phyloP scores from a whole-genome alignment of 768 basidiomycete genomes.

The Pisolithus sp. region DNA sequence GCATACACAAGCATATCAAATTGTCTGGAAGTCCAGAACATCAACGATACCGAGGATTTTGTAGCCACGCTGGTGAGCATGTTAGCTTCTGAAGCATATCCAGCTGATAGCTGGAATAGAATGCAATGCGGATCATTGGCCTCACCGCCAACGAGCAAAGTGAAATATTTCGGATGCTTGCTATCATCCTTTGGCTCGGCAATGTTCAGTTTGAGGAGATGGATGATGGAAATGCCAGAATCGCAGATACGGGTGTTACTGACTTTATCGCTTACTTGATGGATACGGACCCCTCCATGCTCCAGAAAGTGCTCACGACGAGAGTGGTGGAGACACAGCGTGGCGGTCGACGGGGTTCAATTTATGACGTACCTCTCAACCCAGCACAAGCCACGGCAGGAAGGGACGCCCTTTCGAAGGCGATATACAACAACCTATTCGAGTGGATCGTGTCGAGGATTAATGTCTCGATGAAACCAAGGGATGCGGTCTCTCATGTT shows the following conservation, averaged over 20 bases:
- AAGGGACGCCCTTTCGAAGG: slow-evolving; percentile 89
- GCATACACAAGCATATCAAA: slow-evolving; percentile 89
- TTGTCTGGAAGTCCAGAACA: slow-evolving; percentile 85
- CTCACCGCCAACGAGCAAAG: slow-evolving; percentile 78
- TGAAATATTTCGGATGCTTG: slow-evolving; percentile 91
- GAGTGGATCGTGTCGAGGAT: slow-evolving; percentile 98
- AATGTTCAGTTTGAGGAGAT: slow-evolving; percentile 87
- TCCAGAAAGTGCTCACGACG: slow-evolving; percentile 83
- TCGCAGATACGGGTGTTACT: slow-evolving; percentile 81
- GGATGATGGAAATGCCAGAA: slow-evolving; percentile 81
- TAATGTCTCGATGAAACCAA: slow-evolving; percentile 94
- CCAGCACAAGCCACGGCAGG: slow-evolving; percentile 85
- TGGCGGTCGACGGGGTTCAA: slow-evolving; percentile 86
- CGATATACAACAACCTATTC: slow-evolving; percentile 96
- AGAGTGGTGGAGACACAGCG: slow-evolving; percentile 89
- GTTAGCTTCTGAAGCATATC: background rate
- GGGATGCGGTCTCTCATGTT: slow-evolving; percentile 63
- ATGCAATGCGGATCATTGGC: slow-evolving; percentile 92
- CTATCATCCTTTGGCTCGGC: slow-evolving; percentile 90
- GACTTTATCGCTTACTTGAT: slow-evolving; percentile 95
- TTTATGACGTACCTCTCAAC: slow-evolving; percentile 96
- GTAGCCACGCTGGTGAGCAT: slow-evolving; percentile 74
- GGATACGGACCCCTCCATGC: slow-evolving; percentile 71
- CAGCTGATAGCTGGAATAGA: slow-evolving; percentile 35
- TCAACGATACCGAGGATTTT: slow-evolving; percentile 86